Evolutionary conservation across 1,284 basidiomycete genomes (phyloP), one percentile per base, ranked within the genome.

Genomic region (Trametes polyzona): DNA sequence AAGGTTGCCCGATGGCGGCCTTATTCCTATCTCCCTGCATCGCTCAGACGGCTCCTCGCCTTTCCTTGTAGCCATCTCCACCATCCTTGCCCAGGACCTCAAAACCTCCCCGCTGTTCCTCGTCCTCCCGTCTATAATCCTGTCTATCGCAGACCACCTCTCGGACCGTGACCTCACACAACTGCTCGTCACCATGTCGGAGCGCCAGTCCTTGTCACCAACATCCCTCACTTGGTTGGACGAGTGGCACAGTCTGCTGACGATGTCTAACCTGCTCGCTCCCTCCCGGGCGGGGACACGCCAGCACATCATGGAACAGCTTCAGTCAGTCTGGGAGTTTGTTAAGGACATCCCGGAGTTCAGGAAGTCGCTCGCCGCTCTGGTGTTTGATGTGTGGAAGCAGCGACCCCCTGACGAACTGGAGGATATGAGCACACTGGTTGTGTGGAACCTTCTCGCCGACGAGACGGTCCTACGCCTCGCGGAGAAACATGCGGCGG

Each of bases 301-400:
- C 19, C 66, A 73, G 26, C 79, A 80, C 12, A 74, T 85, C 52
- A 80, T 88, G 74, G 74, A 78, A 17, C 76, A 80, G 6, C 73
- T 92, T 26, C 74, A 82, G 47, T 70, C 69, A 10, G 83, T 84
- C 0, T 88, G 88, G 65, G 79, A 83, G 16, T 81, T 80, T 36
- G 78, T 92, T 29, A 83, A 80, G 64, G 90, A 91, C 61, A 87
- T 90, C 75, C 80, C 79, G 16, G 71, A 71, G 6, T 90, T 90
- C 68, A 79, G 89, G 39, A 74, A 77, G 48, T 81, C 83, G 1
- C 74, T 92, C 14, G 85, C 83, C 4, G 76, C 82, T 46, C 69
- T 88, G 23, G 78, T 90, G 0, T 78, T 82, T 65, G 74, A 77
- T 44, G 81, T 82, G 61, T 84, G 83, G 71, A 73, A 74, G 62